A percentile compares a stretch with the other conserved stretches of the same genome.
Conservation (phyloP, 768 basidiomycete genomes). For the Lyophyllum semitale region DNA sequence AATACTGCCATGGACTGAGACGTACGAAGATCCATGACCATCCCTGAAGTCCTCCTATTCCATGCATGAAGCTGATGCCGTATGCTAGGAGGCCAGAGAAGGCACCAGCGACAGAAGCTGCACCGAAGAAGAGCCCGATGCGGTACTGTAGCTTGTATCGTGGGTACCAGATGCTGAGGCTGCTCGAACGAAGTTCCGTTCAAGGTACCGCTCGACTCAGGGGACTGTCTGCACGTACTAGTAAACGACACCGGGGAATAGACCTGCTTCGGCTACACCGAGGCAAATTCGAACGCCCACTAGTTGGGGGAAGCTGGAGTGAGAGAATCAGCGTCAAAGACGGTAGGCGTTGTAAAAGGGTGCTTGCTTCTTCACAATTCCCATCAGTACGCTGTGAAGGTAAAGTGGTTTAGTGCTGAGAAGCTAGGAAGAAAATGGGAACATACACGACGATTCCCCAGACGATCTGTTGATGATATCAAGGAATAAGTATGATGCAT, state of each 20-base stretch:
- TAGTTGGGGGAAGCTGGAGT: conserved; percentile 57
- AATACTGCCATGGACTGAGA: neutral
- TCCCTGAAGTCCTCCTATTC: conserved; percentile 43
- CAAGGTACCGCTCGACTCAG: neutral
- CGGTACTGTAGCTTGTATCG: conserved; percentile 60
- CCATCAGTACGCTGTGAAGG: conserved; percentile 61
- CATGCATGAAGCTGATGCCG: conserved; percentile 55
- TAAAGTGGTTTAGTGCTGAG: neutral
- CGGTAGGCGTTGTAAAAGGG: neutral
- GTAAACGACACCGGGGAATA: conserved; percentile 75
- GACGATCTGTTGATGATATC: conserved; percentile 38
- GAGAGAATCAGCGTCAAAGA: neutral
- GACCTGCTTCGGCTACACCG: conserved; percentile 68
- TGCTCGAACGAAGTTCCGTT: conserved; percentile 17
- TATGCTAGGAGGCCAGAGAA: conserved; percentile 63
- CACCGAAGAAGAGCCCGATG: conserved; percentile 65
- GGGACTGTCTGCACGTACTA: conserved; percentile 48
- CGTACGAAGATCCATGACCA: conserved; percentile 74
- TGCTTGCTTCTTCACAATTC: conserved; percentile 62
- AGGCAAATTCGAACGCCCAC: conserved; percentile 59
- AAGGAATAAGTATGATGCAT: neutral
- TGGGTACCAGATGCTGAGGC: conserved; percentile 71
- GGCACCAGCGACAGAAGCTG: conserved; percentile 64
- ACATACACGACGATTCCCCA: conserved; percentile 69
- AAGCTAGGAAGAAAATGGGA: neutral